Percentiles rank a stretch among this genome's conserved stretches.
Evolutionary conservation across 2,329 filamentous ascomycete species (phyloP).

Genomic region (Macrophomina pseudophaseolina): DNA sequence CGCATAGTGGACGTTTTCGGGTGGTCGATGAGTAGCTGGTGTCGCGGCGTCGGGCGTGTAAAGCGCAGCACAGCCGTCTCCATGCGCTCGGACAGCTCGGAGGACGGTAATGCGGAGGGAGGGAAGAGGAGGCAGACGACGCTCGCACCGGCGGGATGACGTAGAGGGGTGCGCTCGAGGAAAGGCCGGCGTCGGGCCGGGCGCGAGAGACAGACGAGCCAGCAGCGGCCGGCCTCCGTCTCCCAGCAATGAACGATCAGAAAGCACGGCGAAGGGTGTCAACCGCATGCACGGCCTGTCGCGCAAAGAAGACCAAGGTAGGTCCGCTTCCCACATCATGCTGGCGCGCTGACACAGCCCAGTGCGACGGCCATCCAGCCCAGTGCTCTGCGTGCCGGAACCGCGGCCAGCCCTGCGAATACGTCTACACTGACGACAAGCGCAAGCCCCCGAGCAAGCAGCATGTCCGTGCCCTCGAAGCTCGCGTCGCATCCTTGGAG

Average conservation of each 20-base stretch:
- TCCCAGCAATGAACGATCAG: background rate
- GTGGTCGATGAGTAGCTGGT: no score
- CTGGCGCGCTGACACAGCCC: background rate
- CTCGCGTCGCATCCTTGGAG: background rate
- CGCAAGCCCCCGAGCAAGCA: background rate
- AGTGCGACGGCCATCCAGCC: background rate
- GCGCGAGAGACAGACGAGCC: no score
- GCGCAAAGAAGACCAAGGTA: background rate
- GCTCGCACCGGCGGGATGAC: no score
- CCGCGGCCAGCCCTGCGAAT: background rate
- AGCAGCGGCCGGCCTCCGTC: no score
- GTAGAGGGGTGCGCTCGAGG: no score
- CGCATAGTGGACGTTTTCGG: no score
- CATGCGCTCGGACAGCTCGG: no score
- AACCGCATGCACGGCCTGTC: constrained; percentile 2
- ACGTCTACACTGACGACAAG: background rate
- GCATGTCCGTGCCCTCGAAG: background rate
- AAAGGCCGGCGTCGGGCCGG: no score
- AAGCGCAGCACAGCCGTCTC: no score
- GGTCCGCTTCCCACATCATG: background rate
- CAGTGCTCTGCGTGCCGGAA: background rate
- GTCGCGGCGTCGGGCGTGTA: no score
- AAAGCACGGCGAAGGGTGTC: background rate
- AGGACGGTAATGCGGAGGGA: no score
- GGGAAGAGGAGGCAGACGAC: no score